Base-by-base conservation (phyloP, 2,329 filamentous ascomycete species). In the Aureobasidium sp. region DNA sequence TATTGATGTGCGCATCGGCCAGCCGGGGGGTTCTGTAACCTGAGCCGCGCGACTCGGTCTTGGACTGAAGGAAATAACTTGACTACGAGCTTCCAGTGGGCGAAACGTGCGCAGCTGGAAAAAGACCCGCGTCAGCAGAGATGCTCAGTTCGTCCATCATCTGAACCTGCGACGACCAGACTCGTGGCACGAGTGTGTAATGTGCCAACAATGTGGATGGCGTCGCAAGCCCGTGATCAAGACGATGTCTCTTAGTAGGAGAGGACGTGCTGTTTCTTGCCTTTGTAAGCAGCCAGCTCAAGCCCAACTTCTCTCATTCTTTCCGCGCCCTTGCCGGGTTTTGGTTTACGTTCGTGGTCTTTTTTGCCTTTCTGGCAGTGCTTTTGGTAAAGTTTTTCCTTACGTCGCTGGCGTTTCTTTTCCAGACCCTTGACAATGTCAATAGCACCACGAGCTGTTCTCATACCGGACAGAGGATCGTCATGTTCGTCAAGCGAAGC, bases 401-500 rank as follows among this genome's bases (percentile, higher is more conserved):
- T 91, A 67, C 94, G 88, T 65, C 94, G 86, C 76, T 94, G 89
- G 27, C 92, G 87, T 78, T 96, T 97, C 74, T 89, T 87, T 77
- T 99, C 94, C 1, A 99, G 82, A 9, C 94, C 94, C 73, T 96
- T 95, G 74, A 96, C 89, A 63, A 96, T 99, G 74, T 97, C 94
- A 66, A 99, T 95, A 37, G 94, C 92, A n/a, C 91, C 90, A 64
- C 94, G 88, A 29, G 43, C 55, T 10, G 90, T 83, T 64, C 94
- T 90, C 43, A 84, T 76, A 29, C 55, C 55, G 54, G 86, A 81
- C 15, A 73, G 72, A 61, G 68, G 70, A 27, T 67, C 72, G 50
- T 74, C 71, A 38, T 75, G 72, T 21, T 77, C 74, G 35, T 74
- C 73, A 60, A 76, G 58, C 21, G 63, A 60, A 6, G 46, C 3